Evolutionary conservation across 208 protist genomes (phyloP).

Genomic region (Leishmania mexicana): DNA sequence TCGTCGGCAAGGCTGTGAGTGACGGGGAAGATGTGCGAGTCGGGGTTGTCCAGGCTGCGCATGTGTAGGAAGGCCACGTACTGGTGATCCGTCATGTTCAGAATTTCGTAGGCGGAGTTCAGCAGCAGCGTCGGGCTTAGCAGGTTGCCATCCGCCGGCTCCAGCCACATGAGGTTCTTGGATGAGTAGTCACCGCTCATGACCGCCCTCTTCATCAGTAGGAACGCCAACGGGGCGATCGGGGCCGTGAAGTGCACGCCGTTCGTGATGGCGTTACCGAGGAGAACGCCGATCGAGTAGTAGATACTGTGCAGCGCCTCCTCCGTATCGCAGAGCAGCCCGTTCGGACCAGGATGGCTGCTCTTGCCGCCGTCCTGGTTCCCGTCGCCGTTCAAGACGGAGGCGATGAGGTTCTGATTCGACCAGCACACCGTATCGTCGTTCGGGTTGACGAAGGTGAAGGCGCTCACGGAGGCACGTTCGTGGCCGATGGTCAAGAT

Average conservation of each 20-base stretch:
- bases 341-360: neutral
- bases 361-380: neutral
- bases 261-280: constrained; percentile 62
- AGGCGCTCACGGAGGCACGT: constrained; percentile 46
- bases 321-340: constrained; percentile 37
- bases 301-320: constrained; percentile 43
- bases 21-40: constrained; percentile 39
- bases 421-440: constrained; percentile 43
- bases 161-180: constrained; percentile 43
- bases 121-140: constrained; percentile 40
- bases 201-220: constrained; percentile 46
- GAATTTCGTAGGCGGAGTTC: constrained; percentile 43
- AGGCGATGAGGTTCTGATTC: constrained; percentile 43
- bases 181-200: constrained; percentile 43
- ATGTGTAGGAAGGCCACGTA: constrained; percentile 40
- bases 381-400: constrained; percentile 2
- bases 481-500: constrained; percentile 54
- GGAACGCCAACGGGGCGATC: constrained; percentile 55
- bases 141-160: constrained; percentile 58
- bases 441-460: constrained; percentile 33
- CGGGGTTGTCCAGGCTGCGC: constrained; percentile 22
- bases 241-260: constrained; percentile 49
- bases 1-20: constrained; percentile 27
- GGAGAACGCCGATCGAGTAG: constrained; percentile 48
- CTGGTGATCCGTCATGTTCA: constrained; percentile 48